Evolutionary conservation across 164 flowering plant species (phyloP).

Genomic region (Tinospora cordifolia): DNA sequence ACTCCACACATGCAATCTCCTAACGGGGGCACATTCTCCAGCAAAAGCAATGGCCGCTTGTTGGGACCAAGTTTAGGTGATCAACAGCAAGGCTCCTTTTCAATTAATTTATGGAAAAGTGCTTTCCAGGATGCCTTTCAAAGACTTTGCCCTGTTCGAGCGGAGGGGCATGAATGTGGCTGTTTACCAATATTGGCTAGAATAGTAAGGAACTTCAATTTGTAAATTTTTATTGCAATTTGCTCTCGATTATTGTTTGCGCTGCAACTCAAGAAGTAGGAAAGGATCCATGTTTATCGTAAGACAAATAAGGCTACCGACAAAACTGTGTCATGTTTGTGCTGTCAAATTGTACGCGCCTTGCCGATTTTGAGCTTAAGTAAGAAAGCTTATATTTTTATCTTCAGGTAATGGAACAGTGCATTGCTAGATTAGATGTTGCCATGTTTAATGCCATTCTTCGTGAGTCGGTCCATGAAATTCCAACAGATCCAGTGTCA

Average conservation of each 20-base stretch:
- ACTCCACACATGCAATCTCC: slow-evolving; percentile 93
- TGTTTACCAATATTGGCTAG: slow-evolving; percentile 87
- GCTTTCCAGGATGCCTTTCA: slow-evolving; percentile 85
- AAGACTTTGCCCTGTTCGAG: slow-evolving; percentile 90
- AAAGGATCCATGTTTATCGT: not conserved
- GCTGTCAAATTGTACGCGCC: not conserved
- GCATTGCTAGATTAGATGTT: slow-evolving; percentile 82
- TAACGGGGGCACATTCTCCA: slow-evolving; percentile 22
- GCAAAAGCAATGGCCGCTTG: slow-evolving; percentile 33
- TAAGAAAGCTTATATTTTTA: slow-evolving; percentile 5
- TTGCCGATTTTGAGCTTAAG: not conserved
- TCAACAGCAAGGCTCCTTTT: slow-evolving; percentile 75
- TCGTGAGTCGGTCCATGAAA: slow-evolving; percentile 88
- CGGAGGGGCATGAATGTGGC: slow-evolving; percentile 91
- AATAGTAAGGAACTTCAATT: slow-evolving; percentile 44
- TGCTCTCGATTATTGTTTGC: not conserved
- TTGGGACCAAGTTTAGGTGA: slow-evolving; percentile 71
- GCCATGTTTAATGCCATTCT: slow-evolving; percentile 99
- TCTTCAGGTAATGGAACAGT: slow-evolving; percentile 85
- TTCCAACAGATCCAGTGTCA: slow-evolving; percentile 96
- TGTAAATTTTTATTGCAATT: not conserved
- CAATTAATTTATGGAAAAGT: slow-evolving; percentile 73
- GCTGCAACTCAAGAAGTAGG: not conserved
- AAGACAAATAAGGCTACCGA: not conserved
- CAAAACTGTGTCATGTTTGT: not conserved